Evolutionary conservation across 1,139 yeast genomes (phyloP), one percentile per base, ranked within the genome.

Genomic region (Geotrichum siamense): DNA sequence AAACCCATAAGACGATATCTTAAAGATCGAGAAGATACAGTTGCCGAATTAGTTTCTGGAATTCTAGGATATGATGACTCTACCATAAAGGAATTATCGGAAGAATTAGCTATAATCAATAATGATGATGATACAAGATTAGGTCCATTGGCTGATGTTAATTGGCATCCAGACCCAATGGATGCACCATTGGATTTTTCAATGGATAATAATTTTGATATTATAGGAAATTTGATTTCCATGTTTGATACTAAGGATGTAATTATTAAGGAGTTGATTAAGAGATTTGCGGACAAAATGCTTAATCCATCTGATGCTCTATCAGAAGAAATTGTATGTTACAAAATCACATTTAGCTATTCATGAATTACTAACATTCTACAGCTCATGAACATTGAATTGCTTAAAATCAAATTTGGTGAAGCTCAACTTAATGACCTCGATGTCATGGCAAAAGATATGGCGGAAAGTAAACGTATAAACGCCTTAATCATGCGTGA

Each of bases 161-260:
- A 50, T 25, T 89, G 97, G 97, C 65, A 64, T 5, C 97, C 97
- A 0, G 96, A 86, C 55, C 96, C 96, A 0, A 73, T 83, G n/a
- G 96, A 84, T 63, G 94, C 95, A 0, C 74, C 93, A 6, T 84
- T 94, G 0, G 96, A 87, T 59, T 85, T 86, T 61, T 73, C 76
- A 44, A 55, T 54, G 15, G 47, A 40, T 9, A 42, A 45, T 21
- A 38, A 30, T n/a, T 76, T 74, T 6, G 94, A 85, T 58, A 73
- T 81, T 3, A 76, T 86, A 19, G 87, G 79, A 52, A 77, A 86
- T 0, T 66, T 86, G 32, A 70, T 83, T 1, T 78, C 91, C 0
- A 76, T 89, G 2, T 84, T 82, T 60, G 95, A 87, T 43, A 76
- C 82, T 50, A 82, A 81, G 54, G 84, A 77, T n/a, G 68, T 76